phyloP scores from a whole-genome alignment of 2,329 filamentous ascomycete species.

The Trichoderma pleuroti region DNA sequence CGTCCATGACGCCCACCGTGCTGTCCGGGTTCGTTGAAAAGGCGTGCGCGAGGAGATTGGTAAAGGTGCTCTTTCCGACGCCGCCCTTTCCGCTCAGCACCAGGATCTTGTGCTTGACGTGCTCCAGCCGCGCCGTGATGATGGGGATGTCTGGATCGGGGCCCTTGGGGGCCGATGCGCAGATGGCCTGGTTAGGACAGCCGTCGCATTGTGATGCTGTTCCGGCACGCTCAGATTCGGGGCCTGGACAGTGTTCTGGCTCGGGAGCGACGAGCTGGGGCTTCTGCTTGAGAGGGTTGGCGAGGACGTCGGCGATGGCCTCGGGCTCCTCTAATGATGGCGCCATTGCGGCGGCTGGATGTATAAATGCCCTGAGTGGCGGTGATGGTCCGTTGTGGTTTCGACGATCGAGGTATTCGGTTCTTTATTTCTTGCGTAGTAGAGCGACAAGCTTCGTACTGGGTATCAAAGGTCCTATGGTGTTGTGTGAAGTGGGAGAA shows the following conservation, averaged over 20 bases:
- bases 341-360: constrained; percentile 55
- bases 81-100: constrained; percentile 93
- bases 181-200: constrained; percentile 94
- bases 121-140: constrained; percentile 77
- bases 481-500: not conserved
- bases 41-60: constrained; percentile 79
- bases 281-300: constrained; percentile 71
- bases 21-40: constrained; percentile 77
- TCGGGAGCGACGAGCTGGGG: constrained; percentile 90
- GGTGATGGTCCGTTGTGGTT: not conserved
- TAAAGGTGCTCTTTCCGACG: constrained; percentile 95
- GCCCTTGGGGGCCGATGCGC: constrained; percentile 78
- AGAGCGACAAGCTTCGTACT: not conserved
- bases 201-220: constrained; percentile 82
- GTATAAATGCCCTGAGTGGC: not conserved
- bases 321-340: constrained; percentile 74
- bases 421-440: not conserved
- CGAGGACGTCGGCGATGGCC: constrained; percentile 64
- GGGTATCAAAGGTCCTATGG: not conserved
- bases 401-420: not conserved
- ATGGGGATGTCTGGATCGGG: constrained; percentile 90
- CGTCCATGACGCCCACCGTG: constrained; percentile 93
- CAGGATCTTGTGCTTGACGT: constrained; percentile 86
- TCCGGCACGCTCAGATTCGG: constrained; percentile 69
- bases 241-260: constrained; percentile 94